A percentile compares a stretch with the other conserved stretches of the same genome.
Evolutionary conservation across 352 stramenopile genomes (phyloP).

Genomic region (Elongisporangium undulatum): DNA sequence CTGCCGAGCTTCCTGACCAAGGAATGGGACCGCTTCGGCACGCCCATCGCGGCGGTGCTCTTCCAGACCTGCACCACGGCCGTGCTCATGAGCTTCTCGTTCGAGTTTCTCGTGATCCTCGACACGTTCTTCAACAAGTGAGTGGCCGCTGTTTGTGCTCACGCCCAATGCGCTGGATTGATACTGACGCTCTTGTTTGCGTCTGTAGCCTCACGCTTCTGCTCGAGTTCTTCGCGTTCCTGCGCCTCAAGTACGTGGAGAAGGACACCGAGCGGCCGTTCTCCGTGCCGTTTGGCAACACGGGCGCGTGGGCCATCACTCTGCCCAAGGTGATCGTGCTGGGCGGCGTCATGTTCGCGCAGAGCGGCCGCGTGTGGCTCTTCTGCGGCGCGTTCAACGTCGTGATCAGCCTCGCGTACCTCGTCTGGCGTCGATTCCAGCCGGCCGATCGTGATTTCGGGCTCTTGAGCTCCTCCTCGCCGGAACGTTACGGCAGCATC

Average conservation of each 20-base stretch:
- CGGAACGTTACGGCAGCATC: background rate
- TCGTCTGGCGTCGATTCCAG: slow-evolving; percentile 67
- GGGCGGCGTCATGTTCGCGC: slow-evolving; percentile 61
- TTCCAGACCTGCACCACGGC: slow-evolving; percentile 73
- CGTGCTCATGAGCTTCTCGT: slow-evolving; percentile 84
- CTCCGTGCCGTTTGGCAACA: slow-evolving; percentile 61
- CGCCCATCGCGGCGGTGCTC: slow-evolving; percentile 68
- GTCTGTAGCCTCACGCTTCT: slow-evolving; percentile 55
- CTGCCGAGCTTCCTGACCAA: slow-evolving; percentile 51
- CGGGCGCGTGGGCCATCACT: slow-evolving; percentile 72
- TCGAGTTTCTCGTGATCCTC: slow-evolving; percentile 74
- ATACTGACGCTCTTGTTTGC: background rate
- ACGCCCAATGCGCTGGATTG: background rate
- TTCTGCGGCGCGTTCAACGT: slow-evolving; percentile 74
- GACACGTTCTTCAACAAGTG: slow-evolving; percentile 90
- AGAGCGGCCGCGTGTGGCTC: slow-evolving; percentile 61
- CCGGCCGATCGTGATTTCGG: slow-evolving; percentile 3
- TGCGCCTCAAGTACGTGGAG: slow-evolving; percentile 81
- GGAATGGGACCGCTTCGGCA: slow-evolving; percentile 76
- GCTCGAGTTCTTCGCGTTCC: slow-evolving; percentile 81
- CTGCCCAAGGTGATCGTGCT: slow-evolving; percentile 81
- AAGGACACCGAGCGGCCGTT: slow-evolving; percentile 72
- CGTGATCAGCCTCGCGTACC: slow-evolving; percentile 40
- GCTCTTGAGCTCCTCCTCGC: background rate
- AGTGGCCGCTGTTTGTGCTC: slow-evolving; percentile 9